phyloP scores from a whole-genome alignment of 768 basidiomycete genomes.

The Mycena alexandri region DNA sequence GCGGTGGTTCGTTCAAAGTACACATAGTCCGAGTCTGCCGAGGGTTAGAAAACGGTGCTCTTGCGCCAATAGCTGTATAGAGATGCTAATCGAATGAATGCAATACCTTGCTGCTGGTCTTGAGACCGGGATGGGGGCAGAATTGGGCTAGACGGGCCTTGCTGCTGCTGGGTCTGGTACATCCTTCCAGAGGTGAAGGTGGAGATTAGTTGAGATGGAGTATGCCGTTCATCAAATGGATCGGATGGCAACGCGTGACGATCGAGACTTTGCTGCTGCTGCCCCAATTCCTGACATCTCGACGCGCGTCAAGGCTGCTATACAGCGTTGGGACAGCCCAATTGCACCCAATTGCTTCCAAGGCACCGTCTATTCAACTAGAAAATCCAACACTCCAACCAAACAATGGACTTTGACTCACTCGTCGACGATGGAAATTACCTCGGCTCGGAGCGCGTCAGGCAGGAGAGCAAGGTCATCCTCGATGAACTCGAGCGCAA shows the following conservation, averaged over 20 bases:
- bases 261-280: conserved; percentile 42
- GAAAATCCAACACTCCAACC: conserved; percentile 43
- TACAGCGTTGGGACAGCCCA: too few relatives aligned
- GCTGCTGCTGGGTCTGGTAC: conserved; percentile 28
- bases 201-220: conserved; percentile 5
- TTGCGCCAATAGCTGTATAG: neutral
- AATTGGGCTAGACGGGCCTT: conserved; percentile 34
- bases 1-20: conserved; percentile 92
- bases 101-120: conserved; percentile 45
- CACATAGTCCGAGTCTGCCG: conserved; percentile 73
- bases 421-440: conserved; percentile 85
- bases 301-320: too few relatives aligned
- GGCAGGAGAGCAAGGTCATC: conserved; percentile 86
- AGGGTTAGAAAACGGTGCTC: neutral
- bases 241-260: conserved; percentile 12
- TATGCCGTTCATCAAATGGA: neutral
- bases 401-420: conserved; percentile 76
- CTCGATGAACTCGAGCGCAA: conserved; percentile 97
- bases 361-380: neutral
- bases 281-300: conserved; percentile 32
- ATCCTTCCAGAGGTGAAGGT: neutral
- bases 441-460: conserved; percentile 78
- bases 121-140: conserved; percentile 29
- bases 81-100: conserved; percentile 39
- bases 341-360: neutral